Evolutionary conservation across 225 moss, liverwort and hornwort genomes (phyloP).

Genomic region (Rhytidiadelphus loreus): DNA sequence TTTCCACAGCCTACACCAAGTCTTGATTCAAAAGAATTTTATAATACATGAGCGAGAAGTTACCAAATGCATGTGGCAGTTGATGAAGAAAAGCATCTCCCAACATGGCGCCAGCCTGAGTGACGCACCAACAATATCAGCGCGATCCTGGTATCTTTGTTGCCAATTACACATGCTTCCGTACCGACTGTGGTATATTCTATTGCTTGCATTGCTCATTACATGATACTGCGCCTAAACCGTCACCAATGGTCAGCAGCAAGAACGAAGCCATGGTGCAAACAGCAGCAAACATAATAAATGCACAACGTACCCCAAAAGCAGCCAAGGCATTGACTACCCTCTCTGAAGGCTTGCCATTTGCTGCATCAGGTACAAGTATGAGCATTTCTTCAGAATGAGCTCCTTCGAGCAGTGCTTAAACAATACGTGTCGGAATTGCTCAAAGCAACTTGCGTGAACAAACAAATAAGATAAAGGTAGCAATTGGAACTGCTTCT

Average conservation of each 20-base stretch:
- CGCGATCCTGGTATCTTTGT: not conserved
- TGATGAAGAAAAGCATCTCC: constrained; percentile 96
- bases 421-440: not conserved
- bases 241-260: not conserved
- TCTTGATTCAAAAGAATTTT: not conserved
- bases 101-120: constrained; percentile 83
- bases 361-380: constrained; percentile 36
- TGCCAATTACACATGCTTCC: not conserved
- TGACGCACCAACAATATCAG: not conserved
- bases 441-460: not conserved
- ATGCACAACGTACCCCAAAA: constrained; percentile 56
- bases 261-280: not conserved
- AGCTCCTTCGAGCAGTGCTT: not conserved
- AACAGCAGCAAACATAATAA: not conserved
- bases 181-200: not conserved
- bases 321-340: constrained; percentile 82
- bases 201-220: not conserved
- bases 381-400: constrained; percentile 7
- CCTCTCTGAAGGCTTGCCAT: constrained; percentile 63
- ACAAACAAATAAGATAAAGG: not conserved
- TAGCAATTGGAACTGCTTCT: not conserved
- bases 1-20: not conserved
- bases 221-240: not conserved
- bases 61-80: constrained; percentile 89
- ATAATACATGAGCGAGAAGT: not conserved